Base-by-base conservation (phyloP, 177 flowering plant species). In the Telopea speciosissima region DNA sequence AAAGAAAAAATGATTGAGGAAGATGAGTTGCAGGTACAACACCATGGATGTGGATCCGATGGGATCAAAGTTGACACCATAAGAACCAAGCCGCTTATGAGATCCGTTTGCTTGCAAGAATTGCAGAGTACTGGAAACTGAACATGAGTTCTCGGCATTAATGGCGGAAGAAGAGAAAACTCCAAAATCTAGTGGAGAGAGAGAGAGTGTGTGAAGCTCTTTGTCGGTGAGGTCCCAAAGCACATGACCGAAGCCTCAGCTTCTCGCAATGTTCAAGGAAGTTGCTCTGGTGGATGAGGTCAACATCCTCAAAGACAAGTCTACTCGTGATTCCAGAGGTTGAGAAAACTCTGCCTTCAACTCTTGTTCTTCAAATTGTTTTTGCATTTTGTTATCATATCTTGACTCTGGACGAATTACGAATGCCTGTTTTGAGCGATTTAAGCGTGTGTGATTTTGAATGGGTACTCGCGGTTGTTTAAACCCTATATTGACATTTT, bases 161-260 rank as follows among this genome's bases (percentile, higher is more conserved):
- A 88, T 88, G 95, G 93, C 83, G 92, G 96, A 87, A 67, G 85
- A 62, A 16, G 69, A 76, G 62, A 72, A 63, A 24, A 72, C 77
- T 78, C 70, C 76, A 45, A 79, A 78, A 26, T 70, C 79, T 42
- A 73, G 75, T 76, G 89, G 84, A 25, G 96, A 90, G 72, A n/a
- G n/a, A n/a, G n/a, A n/a, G n/a, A 87, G n/a, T n/a, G 93, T 79
- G 99, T 96, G 63, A 96, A 96, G 87, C 85, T 96, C 61, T 96
- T 96, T 76, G 96, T 93, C 19, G 97, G 97, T 52, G 98, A 96
- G 79, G 95, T 96, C 11, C 99, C 98, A 26, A 96, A 93, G 85
- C 84, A 89, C 73, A 86, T 93, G 98, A 86, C 90, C 19, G 99
- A 96, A 78, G 75, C n/a, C 83, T 31, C 86, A 96, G 78, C 88